phyloP scores from a whole-genome alignment of 2,329 filamentous ascomycete genomes.

The Aspergillus felis region DNA sequence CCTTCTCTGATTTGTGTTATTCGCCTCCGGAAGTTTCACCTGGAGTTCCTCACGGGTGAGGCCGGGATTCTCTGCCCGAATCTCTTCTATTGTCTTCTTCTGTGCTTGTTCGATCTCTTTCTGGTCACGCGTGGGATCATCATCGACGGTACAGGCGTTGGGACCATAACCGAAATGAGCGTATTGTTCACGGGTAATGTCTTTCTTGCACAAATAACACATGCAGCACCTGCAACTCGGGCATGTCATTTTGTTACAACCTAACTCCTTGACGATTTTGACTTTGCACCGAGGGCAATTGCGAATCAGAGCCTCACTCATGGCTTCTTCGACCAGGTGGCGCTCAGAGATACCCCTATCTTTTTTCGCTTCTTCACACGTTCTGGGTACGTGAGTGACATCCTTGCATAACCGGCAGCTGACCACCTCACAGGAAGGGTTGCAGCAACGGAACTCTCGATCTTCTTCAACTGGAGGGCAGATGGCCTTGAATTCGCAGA shows the following conservation, averaged over 20 bases:
- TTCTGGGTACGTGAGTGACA: constrained; percentile 67
- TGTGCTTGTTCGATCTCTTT: constrained; percentile 28
- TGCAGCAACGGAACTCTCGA: constrained; percentile 69
- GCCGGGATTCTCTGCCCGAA: constrained; percentile 22
- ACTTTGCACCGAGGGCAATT: constrained; percentile 63
- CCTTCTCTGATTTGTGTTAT: not conserved
- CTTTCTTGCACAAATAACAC: constrained; percentile 61
- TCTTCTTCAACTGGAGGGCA: constrained; percentile 64
- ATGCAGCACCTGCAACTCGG: constrained; percentile 53
- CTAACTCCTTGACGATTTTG: constrained; percentile 72
- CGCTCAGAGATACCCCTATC: constrained; percentile 60
- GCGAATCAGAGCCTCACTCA: constrained; percentile 74
- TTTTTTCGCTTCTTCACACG: constrained; percentile 62
- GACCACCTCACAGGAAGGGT: constrained; percentile 58
- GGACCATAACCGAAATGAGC: constrained; percentile 63
- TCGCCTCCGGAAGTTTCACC: constrained; percentile 6
- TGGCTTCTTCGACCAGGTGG: constrained; percentile 74
- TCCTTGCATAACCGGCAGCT: constrained; percentile 67
- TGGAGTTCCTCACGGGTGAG: constrained; percentile 17
- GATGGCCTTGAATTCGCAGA: constrained; percentile 76
- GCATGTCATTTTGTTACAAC: constrained; percentile 84
- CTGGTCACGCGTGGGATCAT: constrained; percentile 14
- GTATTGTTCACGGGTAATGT: constrained; percentile 58
- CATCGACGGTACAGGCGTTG: constrained; percentile 26
- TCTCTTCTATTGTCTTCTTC: constrained; percentile 23